Evolutionary conservation across 208 protist species (phyloP), one percentile per base, ranked within the genome.

Genomic region (Phytomonas serpens): DNA sequence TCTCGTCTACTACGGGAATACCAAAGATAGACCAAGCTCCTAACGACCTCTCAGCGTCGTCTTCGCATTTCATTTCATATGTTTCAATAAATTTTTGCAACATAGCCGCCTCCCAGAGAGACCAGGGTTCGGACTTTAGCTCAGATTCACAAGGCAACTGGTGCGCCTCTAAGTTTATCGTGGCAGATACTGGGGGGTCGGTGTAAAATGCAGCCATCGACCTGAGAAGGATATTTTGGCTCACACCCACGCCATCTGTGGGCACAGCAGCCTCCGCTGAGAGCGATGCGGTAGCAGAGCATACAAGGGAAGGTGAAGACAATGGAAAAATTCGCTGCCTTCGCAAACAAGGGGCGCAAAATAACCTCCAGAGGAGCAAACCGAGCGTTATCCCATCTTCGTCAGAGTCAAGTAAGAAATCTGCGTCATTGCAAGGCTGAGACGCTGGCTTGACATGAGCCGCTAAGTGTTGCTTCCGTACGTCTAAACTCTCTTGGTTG

Each of bases 331-430:
- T 9, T 19, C 16, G 65, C 51, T 5, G 4, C 74, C 75, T 78
- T 4, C 74, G 72, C 40, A 86, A 65, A 31, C 74, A 79, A 9
- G 78, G 79, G 1, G 76, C 0, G 14, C 76, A 74, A 61, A 83
- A 82, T 42, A 82, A 47, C 2, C 81, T 71, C 82, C 82, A 86
- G n/a, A 86, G 69, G 27, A 86, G 73, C 31, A 81, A 64, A 0
- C 82, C 82, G 6, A 86, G 64, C 10, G 82, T 72, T 0, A 82
- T 71, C 6, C 68, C 68, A 19, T 81, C 74, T 2, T 68, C 34
- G 37, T 66, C 71, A 10, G 74, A 40, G 33, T 62, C 16, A 7
- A 31, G 2, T 5, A 32, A 37, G 31, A 36, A 61, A 52, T 57
- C 63, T 0, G 32, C 61, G 0, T 57, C 69, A 3, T 36, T 4